Conservation (phyloP, 2,329 filamentous ascomycete species). For the Lecanoromycetidae sp. region DNA sequence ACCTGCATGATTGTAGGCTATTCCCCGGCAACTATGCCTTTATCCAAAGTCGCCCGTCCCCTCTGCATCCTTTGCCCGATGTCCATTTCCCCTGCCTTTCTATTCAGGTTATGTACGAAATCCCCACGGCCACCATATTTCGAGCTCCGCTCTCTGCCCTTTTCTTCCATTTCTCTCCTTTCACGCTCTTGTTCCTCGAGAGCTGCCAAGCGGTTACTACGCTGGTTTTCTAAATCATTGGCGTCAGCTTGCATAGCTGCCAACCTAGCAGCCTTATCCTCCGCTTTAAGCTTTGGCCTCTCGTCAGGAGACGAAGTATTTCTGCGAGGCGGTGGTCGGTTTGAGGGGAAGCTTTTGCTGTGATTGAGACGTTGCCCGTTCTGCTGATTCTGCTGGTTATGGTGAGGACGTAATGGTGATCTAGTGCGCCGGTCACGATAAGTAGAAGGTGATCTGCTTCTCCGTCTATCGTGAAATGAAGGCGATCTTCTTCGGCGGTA, state of each 20-base stretch:
- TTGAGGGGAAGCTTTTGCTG: slow-evolving; percentile 8
- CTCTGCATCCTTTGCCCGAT: slow-evolving; percentile 32
- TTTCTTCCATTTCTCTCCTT: slow-evolving; percentile 55
- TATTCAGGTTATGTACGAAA: slow-evolving; percentile 53
- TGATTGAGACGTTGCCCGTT: slow-evolving; percentile 11
- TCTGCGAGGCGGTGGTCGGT: neutral
- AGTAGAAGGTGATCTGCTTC: slow-evolving; percentile 16
- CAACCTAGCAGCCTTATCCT: slow-evolving; percentile 51
- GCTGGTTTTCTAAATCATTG: slow-evolving; percentile 56
- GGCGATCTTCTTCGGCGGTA: slow-evolving; percentile 18
- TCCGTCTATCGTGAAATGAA: slow-evolving; percentile 10
- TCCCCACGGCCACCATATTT: slow-evolving; percentile 52
- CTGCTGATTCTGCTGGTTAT: slow-evolving; percentile 6
- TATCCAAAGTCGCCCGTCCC: slow-evolving; percentile 26
- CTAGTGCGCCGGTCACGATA: slow-evolving; percentile 20
- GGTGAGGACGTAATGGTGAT: slow-evolving; percentile 11
- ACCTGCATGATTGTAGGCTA: too few species aligned
- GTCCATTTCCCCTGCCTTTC: slow-evolving; percentile 37
- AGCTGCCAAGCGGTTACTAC: slow-evolving; percentile 54
- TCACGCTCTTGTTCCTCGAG: slow-evolving; percentile 54
- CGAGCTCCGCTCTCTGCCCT: slow-evolving; percentile 44
- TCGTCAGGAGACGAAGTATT: slow-evolving; percentile 8
- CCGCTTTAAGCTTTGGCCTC: slow-evolving; percentile 19
- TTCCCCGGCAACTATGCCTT: slow-evolving; percentile 21
- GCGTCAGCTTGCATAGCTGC: slow-evolving; percentile 64